Conservation (phyloP, 345 rosid genomes). For the Moricandia arvensis region DNA sequence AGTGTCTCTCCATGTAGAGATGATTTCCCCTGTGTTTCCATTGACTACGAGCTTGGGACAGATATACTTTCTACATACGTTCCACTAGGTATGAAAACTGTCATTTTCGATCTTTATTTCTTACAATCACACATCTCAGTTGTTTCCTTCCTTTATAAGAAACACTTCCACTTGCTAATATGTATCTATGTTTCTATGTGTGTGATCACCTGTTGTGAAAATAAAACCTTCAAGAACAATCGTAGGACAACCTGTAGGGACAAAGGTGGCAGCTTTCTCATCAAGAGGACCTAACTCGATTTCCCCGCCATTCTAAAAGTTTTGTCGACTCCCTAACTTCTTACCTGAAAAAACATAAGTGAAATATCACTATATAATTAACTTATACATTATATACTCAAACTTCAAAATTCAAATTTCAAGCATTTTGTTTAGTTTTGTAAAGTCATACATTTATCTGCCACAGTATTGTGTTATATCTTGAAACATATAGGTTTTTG, state of each 20-base stretch:
- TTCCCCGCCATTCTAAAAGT: not conserved
- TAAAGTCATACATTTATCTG: too few species aligned
- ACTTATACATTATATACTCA: too few species aligned
- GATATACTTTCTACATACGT: slow-evolving; percentile 41
- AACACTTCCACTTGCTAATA: not conserved
- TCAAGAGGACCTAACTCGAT: slow-evolving; percentile 55
- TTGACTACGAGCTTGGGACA: slow-evolving; percentile 40
- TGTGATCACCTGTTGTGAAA: slow-evolving; percentile 25
- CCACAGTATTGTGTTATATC: too few species aligned
- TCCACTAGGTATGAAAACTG: slow-evolving; percentile 36
- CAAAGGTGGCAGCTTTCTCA: slow-evolving; percentile 32
- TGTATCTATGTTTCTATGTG: not conserved
- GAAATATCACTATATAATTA: too few species aligned
- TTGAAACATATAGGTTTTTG: too few species aligned
- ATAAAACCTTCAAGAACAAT: slow-evolving; percentile 23
- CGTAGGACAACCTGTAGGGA: slow-evolving; percentile 22
- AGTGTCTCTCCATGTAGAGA: slow-evolving; percentile 27
- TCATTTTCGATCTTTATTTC: not conserved
- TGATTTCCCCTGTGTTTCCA: slow-evolving; percentile 39
- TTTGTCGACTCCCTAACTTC: not conserved
- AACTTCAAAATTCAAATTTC: too few species aligned
- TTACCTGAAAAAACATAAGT: too few species aligned
- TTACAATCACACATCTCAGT: not conserved
- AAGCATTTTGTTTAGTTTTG: too few species aligned
- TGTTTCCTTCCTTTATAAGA: not conserved